Evolutionary conservation across 2,329 filamentous ascomycete genomes (phyloP).

Genomic region (Colletotrichum phormii): DNA sequence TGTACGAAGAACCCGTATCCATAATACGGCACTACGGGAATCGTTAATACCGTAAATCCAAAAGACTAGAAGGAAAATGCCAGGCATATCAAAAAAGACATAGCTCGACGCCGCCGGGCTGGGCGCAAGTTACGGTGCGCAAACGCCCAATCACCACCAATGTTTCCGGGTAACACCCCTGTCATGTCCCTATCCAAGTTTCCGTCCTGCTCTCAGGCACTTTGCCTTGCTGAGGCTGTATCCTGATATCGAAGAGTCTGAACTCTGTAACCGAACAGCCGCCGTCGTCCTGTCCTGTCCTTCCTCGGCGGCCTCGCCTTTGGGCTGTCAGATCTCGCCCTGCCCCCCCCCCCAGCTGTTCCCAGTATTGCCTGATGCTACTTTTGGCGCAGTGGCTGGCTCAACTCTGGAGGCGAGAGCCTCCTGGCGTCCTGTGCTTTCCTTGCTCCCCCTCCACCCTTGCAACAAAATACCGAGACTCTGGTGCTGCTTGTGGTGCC

Average conservation of each 20-base stretch:
- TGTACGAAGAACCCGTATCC: not conserved
- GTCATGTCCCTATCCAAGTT: not conserved
- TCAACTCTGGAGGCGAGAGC: slow-evolving; percentile 15
- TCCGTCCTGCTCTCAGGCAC: too few relatives aligned
- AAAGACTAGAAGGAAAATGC: not conserved
- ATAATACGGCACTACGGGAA: not conserved
- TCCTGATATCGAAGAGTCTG: not conserved
- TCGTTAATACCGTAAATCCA: not conserved
- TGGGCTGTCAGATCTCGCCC: slow-evolving; percentile 23
- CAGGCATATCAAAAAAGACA: not conserved
- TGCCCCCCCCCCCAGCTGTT: slow-evolving; percentile 8
- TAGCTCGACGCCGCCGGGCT: not conserved
- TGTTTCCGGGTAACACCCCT: slow-evolving; percentile 2
- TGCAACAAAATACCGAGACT: slow-evolving; percentile 19
- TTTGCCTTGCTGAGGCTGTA: not conserved
- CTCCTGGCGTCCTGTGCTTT: slow-evolving; percentile 32
- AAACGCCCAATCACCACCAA: slow-evolving; percentile 1
- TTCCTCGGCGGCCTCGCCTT: slow-evolving; percentile 7
- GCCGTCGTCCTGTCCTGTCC: not conserved
- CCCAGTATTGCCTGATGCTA: slow-evolving; percentile 8
- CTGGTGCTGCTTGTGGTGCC: not conserved
- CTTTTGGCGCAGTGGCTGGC: not conserved
- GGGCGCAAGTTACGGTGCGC: not conserved
- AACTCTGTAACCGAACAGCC: slow-evolving; percentile 1
- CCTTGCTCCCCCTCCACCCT: slow-evolving; percentile 9